phyloP scores from a whole-genome alignment of 192 early-diverging fungal genomes.

The Haplosporangium gracile region DNA sequence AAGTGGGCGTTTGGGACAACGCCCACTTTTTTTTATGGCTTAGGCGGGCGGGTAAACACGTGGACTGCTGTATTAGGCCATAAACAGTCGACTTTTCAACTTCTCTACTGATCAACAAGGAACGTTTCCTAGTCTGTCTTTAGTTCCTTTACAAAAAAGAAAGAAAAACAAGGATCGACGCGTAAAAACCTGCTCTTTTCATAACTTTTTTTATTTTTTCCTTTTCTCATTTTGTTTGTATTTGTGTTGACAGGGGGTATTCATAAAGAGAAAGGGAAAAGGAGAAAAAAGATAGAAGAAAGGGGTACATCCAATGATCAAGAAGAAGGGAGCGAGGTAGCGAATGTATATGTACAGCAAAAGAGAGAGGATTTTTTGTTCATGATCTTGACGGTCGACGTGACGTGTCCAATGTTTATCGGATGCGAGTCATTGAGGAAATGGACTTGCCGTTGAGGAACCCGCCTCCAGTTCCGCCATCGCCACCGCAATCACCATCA shows the following conservation, averaged over 20 bases:
- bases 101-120: too few species aligned
- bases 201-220: not conserved
- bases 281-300: slow-evolving; percentile 7
- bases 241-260: not conserved
- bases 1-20: too few species aligned
- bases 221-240: not conserved
- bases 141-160: too few species aligned
- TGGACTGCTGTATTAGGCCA: too few species aligned
- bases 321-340: not conserved
- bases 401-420: not conserved
- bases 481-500: not conserved
- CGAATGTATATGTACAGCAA: not conserved
- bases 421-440: slow-evolving; percentile 31
- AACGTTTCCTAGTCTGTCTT: too few species aligned
- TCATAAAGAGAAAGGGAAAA: not conserved
- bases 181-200: not conserved
- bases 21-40: too few species aligned
- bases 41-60: too few species aligned
- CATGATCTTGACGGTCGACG: too few species aligned
- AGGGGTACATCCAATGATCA: not conserved
- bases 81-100: too few species aligned
- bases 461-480: slow-evolving; percentile 8
- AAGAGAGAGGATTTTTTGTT: too few species aligned
- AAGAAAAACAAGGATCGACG: too few species aligned
- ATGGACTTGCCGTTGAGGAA: slow-evolving; percentile 23